Evolutionary conservation across 495 filamentous ascomycete species (phyloP), one percentile per base, ranked within the genome.

Genomic region (Penicillium dipodomyicola): DNA sequence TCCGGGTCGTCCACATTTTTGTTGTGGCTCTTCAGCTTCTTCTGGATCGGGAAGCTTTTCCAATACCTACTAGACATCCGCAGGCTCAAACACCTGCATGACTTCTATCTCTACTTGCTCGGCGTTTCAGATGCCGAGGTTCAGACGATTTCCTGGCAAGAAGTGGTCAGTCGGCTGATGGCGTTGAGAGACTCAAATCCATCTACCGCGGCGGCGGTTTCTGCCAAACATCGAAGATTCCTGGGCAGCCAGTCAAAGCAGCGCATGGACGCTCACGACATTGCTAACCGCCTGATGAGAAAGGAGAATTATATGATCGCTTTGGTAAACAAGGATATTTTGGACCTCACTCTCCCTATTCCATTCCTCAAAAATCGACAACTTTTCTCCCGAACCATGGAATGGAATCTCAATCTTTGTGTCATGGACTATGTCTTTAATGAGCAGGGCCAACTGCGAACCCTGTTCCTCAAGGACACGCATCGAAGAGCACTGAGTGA

Each of bases 291-390:
- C 45, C 72, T 98, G 47, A 97, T 98, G 94, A 87, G 94, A 60
- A 87, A 88, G 65, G 94, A 96, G 56, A 98, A 98, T 64, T 98
- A 96, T 61, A 75, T 96, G 59, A 97, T 98, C 65, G 94, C 95
- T 10, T 68, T 98, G 49, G 88, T 97, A 72, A 98, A 98, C 73
- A 97, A 97, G 69, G 93, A 97, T 39, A 84, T 97, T 30, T 70
- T 98, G 32, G 87, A 98, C 69, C 77, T 96, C 23, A 89, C 88
- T 0, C 80, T 96, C 15, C 91, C 90, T 4, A 70, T 98, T 7
- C 94, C 94, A 1, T 93, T 96, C 54, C 65, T 97, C 7, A 78
- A 82, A 41, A 88, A 87, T 50, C 80, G 87, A 41, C 89, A 91
- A 59, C 71, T 92, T 10, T 92, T 93, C 59, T 93, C 92, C 0